A percentile compares a stretch with the other conserved stretches of the same genome.
phyloP scores from a whole-genome alignment of 371 early-diverging fungal species.

The Lichtheimia ornata region DNA sequence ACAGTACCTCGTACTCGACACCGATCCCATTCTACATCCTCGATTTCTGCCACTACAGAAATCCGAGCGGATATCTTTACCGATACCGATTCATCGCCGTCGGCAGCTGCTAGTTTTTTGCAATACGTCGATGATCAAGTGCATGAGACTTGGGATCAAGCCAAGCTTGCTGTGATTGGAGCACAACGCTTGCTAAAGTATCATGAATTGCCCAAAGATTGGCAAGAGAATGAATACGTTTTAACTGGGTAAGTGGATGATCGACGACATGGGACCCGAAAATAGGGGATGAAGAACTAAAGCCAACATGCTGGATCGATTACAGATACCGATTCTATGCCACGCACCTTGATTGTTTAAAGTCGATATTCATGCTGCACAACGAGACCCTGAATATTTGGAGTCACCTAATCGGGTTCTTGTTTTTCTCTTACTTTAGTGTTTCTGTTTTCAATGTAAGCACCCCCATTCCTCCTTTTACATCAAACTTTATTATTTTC shows the following conservation, averaged over 20 bases:
- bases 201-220: constrained; percentile 65
- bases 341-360: constrained; percentile 52
- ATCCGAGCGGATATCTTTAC: background rate
- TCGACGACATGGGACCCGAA: no score
- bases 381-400: constrained; percentile 77
- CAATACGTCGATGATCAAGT: constrained; percentile 44
- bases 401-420: constrained; percentile 68
- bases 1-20: constrained; percentile 8
- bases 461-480: background rate
- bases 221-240: constrained; percentile 72
- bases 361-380: constrained; percentile 66
- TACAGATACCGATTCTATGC: constrained; percentile 59
- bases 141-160: constrained; percentile 53
- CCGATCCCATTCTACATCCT: constrained; percentile 12
- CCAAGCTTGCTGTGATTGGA: constrained; percentile 57
- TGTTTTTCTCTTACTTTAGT: constrained; percentile 56
- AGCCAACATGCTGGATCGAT: no score
- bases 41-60: constrained; percentile 4
- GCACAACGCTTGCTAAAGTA: constrained; percentile 59
- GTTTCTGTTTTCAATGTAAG: constrained; percentile 56
- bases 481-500: no score
- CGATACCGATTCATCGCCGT: background rate
- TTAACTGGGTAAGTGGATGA: constrained; percentile 49
- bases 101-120: constrained; percentile 22
- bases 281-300: no score